Evolutionary conservation across 2,329 filamentous ascomycete genomes (phyloP).

Genomic region (Penicillium sp.): DNA sequence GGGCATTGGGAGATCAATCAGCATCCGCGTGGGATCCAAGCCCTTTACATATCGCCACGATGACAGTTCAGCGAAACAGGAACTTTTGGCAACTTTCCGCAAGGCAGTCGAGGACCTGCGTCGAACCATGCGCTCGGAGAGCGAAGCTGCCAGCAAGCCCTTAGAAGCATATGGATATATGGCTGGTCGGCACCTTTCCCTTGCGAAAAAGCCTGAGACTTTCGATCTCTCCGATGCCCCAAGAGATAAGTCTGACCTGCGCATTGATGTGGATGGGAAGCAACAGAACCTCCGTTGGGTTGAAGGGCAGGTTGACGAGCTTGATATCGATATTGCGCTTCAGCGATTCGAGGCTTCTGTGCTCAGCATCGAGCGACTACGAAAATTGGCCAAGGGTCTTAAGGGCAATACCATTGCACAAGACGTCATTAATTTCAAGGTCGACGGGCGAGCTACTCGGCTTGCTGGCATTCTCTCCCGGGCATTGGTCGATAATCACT

Average conservation of each 20-base stretch:
- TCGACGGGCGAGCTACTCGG: slow-evolving; percentile 76
- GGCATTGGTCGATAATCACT: slow-evolving; percentile 73
- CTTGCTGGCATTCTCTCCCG: slow-evolving; percentile 74
- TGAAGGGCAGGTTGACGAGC: slow-evolving; percentile 88
- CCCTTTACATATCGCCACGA: slow-evolving; percentile 94
- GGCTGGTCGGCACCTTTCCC: slow-evolving; percentile 69
- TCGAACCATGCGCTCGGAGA: slow-evolving; percentile 78
- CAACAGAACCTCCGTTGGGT: slow-evolving; percentile 96
- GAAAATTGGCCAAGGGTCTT: slow-evolving; percentile 71
- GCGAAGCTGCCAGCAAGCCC: slow-evolving; percentile 79
- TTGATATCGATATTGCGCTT: slow-evolving; percentile 92
- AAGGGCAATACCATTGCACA: slow-evolving; percentile 85
- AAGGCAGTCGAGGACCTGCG: slow-evolving; percentile 91
- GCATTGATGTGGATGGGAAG: slow-evolving; percentile 94
- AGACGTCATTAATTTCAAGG: slow-evolving; percentile 87
- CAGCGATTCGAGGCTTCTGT: slow-evolving; percentile 87
- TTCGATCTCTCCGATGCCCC: slow-evolving; percentile 74
- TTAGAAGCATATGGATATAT: slow-evolving; percentile 85
- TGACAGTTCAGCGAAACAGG: slow-evolving; percentile 73
- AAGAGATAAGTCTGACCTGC: slow-evolving; percentile 68
- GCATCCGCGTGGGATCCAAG: slow-evolving; percentile 82
- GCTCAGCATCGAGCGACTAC: slow-evolving; percentile 76
- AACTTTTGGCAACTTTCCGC: slow-evolving; percentile 81
- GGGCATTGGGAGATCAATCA: slow-evolving; percentile 77
- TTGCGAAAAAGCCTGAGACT: slow-evolving; percentile 72